A percentile compares a stretch with the other conserved stretches of the same genome.
phyloP scores from a whole-genome alignment of 2,329 filamentous ascomycete genomes.

The Monascus ruber region DNA sequence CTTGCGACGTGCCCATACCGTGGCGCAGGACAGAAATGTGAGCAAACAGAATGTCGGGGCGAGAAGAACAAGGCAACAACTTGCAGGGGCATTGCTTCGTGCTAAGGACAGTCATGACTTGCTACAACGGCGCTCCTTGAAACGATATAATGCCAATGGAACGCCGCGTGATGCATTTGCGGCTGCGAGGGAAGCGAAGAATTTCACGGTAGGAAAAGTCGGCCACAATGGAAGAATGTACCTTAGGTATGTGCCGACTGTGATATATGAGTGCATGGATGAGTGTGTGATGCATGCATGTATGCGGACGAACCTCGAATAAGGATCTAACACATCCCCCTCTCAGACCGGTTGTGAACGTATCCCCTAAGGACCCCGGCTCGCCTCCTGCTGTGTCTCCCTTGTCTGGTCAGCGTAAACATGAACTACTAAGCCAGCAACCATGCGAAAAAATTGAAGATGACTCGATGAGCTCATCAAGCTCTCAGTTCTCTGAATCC shows the following conservation, averaged over 20 bases:
- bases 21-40: conserved; percentile 22
- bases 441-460: conserved; percentile 14
- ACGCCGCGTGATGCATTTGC: conserved; percentile 48
- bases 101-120: conserved; percentile 44
- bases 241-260: conserved; percentile 50
- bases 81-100: conserved; percentile 25
- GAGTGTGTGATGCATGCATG: too few species aligned
- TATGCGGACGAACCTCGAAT: conserved; percentile 1
- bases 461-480: conserved; percentile 28
- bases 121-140: conserved; percentile 27
- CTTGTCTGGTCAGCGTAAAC: conserved; percentile 45
- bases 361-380: conserved; percentile 19
- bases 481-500: conserved; percentile 30
- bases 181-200: conserved; percentile 53
- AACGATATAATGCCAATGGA: conserved; percentile 37
- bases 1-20: conserved; percentile 28
- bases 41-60: conserved; percentile 18
- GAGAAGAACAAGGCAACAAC: conserved; percentile 21
- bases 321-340: conserved; percentile 6
- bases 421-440: conserved; percentile 39
- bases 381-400: conserved; percentile 30
- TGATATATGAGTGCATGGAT: neutral
- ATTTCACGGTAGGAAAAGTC: conserved; percentile 72
- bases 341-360: conserved; percentile 26
- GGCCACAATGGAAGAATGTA: conserved; percentile 76